Evolutionary conservation across 768 basidiomycete genomes (phyloP), one percentile per base, ranked within the genome.

Genomic region (Kwoniella bestiolae): DNA sequence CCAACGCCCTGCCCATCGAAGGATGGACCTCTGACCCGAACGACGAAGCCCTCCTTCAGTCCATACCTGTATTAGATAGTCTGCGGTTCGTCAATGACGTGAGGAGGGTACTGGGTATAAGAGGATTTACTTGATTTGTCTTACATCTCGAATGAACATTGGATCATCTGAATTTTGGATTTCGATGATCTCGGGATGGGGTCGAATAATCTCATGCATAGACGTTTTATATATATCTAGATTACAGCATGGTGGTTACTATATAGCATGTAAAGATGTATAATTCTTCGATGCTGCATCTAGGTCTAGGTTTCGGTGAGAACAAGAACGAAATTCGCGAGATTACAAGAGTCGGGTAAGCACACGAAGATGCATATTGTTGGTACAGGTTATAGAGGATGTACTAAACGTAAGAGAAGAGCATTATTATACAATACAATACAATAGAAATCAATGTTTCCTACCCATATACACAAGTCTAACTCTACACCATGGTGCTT

Each of bases 11-110:
- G 76, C 96, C 96, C 34, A 92, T 99, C 82, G 95, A 98, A 85
- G 96, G 96, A 53, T 98, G 96, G 96, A 97, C 94, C 25, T 90
- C 94, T 66, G 96, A 99, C 82, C 94, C 92, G 32, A 88, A 89
- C 65, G 96, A 99, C 83, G 92, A 98, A 82, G 96, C 95, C 23
- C 84, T 99, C 61, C 88, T 99, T 61, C 94, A 98, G 83, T 86
- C 97, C 56, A 83, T 99, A 26, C 96, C 96, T 21, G 89, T 99
- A 58, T 87, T 99, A 58, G 96, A 99, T 81, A 95, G 93, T 51
- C 83, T 99, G 67, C 87, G 96, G 38, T 99, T 99, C 82, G 96
- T 94, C 11, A 89, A 88, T 63, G 96, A 99, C 80, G 96, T 99
- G 45, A 87, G 96, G 70, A 87, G 90, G 70, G 90, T 98, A 25